Base-by-base conservation (phyloP, 2,329 filamentous ascomycete species). In the Ophiostoma triangulosporum region DNA sequence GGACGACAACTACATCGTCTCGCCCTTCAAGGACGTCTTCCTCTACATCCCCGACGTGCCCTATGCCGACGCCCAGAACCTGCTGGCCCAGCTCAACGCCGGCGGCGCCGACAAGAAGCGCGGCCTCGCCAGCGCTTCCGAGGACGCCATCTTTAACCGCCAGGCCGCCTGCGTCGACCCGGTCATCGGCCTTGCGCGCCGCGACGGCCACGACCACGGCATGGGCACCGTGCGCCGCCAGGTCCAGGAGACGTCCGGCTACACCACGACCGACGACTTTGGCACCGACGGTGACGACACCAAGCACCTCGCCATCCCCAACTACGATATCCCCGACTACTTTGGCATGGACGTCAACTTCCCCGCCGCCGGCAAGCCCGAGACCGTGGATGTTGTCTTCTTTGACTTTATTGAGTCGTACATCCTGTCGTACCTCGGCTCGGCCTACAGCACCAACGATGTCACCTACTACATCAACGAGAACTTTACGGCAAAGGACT, bases 261-360 rank as follows among this genome's bases (percentile, higher is more conserved):
- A 79, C 62, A 72, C 68, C 3, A 81, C 77, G 0, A 69, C 61
- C 2, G 77, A 81, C 57, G 77, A 79, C 60, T 80, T 78, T 58
- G 77, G 77, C 50, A 69, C 63, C 3, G 76, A 72, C 49, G 66
- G 76, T 15, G 77, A 80, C 59, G 77, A 81, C 57, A 80, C 77
- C 0, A 60, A 69, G 6, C 77, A 80, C 63, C 65, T 67, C 4
- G 51, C 54, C 7, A 75, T 78, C 43, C 69, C 74, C 1, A 61
- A 66, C 53, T 76, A 73, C 64, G 45, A 60, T 1, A 67, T 74
- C 43, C 76, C 76, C 4, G 67, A 71, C 56, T 74, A 74, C 59
- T 73, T 76, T 59, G 71, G 75, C 60, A 70, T 69, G 3, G 69
- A 71, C 15, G 74, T 64, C 6, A 72, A 70, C 0, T 76, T 78